A percentile compares a stretch with the other conserved stretches of the same genome.
phyloP scores from a whole-genome alignment of 441 rosid species.

The Theobroma grandiflorum region DNA sequence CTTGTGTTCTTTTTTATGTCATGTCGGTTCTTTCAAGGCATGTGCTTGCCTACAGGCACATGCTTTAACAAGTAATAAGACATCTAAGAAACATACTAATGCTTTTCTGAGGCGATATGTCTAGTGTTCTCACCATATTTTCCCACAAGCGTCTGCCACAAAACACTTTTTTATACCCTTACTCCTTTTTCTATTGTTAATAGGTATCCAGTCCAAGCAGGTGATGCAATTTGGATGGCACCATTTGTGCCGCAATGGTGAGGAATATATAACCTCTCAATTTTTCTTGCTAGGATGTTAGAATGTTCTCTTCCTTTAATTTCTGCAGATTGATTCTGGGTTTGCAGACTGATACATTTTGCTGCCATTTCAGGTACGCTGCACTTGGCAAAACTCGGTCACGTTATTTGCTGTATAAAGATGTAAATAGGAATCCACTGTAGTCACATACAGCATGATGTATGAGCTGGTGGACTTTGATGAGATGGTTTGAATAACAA shows the following conservation, averaged over 20 bases:
- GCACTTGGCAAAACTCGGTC: constrained; percentile 79
- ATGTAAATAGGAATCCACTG: constrained; percentile 81
- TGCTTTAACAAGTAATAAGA: not conserved
- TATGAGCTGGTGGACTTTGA: not conserved
- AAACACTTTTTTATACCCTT: constrained; percentile 22
- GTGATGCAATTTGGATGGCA: constrained; percentile 98
- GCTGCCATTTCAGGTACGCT: constrained; percentile 65
- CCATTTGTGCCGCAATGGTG: constrained; percentile 95
- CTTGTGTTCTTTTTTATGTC: not conserved
- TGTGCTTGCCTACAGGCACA: not conserved
- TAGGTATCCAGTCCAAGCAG: constrained; percentile 97
- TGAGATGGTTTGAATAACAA: constrained; percentile 14
- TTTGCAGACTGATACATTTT: constrained; percentile 18
- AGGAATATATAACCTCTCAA: constrained; percentile 24
- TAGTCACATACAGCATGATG: constrained; percentile 26
- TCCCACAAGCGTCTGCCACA: not conserved
- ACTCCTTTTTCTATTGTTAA: constrained; percentile 16
- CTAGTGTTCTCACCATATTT: not conserved
- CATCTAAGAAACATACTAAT: not conserved
- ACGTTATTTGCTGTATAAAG: constrained; percentile 85
- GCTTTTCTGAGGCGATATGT: not conserved
- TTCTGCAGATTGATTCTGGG: constrained; percentile 13
- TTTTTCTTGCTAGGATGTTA: constrained; percentile 13
- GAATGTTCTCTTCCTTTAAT: constrained; percentile 26
- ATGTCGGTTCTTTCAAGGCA: not conserved